Evolutionary conservation across 2,329 filamentous ascomycete genomes (phyloP).

Genomic region (Lecanicillium sp.): DNA sequence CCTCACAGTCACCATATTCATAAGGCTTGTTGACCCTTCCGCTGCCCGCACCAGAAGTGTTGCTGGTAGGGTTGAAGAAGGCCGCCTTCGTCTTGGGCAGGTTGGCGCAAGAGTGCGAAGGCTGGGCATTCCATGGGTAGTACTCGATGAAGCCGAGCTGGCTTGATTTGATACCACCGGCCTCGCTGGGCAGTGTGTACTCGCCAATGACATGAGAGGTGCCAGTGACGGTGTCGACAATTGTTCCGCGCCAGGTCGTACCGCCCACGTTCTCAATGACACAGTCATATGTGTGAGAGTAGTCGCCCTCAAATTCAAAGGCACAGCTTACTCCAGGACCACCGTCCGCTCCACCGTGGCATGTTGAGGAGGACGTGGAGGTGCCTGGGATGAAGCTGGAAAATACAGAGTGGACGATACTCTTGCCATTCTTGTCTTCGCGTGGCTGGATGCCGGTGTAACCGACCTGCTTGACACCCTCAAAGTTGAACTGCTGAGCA

Average conservation of each 20-base stretch:
- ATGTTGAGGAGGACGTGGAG: slow-evolving; percentile 10
- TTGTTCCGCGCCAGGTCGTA: slow-evolving; percentile 15
- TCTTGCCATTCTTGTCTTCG: slow-evolving; percentile 6
- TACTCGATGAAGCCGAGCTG: slow-evolving; percentile 17
- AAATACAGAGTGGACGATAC: slow-evolving; percentile 15
- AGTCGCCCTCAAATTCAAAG: slow-evolving; percentile 12
- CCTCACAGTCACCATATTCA: slow-evolving; percentile 13
- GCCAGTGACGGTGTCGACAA: slow-evolving; percentile 12
- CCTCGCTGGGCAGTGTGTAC: slow-evolving; percentile 12
- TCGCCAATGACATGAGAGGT: slow-evolving; percentile 11
- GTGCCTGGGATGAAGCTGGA: slow-evolving; percentile 14
- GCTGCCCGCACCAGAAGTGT: slow-evolving; percentile 7
- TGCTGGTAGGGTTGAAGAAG: slow-evolving; percentile 11
- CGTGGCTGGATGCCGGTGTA: slow-evolving; percentile 17
- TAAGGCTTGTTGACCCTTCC: slow-evolving; percentile 11
- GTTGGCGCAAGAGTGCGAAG: slow-evolving; percentile 9
- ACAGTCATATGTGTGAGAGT: slow-evolving; percentile 13
- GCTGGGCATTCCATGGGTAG: slow-evolving; percentile 13
- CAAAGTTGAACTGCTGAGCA: slow-evolving; percentile 15
- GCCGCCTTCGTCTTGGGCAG: slow-evolving; percentile 12
- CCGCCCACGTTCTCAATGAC: slow-evolving; percentile 12
- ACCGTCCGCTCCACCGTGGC: slow-evolving; percentile 17
- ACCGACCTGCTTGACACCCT: slow-evolving; percentile 4
- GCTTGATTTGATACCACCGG: slow-evolving; percentile 11
- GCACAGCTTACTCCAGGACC: slow-evolving; percentile 16